phyloP scores from a whole-genome alignment of 257 asterid genomes.

The Solanum bulbocastanum region DNA sequence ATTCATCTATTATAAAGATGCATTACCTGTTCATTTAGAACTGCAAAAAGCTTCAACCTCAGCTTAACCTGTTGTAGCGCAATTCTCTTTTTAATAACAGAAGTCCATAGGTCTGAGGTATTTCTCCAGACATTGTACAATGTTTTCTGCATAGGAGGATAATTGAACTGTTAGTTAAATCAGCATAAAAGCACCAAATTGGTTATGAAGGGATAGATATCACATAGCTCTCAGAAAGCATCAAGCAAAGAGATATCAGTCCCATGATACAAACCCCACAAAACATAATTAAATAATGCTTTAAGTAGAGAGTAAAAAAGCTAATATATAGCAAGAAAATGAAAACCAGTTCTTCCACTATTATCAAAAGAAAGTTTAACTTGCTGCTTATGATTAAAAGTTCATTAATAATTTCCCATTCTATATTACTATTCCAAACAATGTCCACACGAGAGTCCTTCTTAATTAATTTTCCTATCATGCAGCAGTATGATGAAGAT shows the following conservation, averaged over 20 bases:
- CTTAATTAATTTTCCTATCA: background rate
- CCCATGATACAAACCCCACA: background rate
- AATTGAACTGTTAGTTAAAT: background rate
- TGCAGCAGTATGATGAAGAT: background rate
- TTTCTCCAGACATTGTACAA: slow-evolving; percentile 49
- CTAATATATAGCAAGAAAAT: background rate
- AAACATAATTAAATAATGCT: background rate
- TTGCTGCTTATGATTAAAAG: background rate
- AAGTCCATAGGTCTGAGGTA: slow-evolving; percentile 36
- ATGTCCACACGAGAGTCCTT: background rate
- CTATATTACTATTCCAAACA: background rate
- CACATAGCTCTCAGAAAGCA: background rate
- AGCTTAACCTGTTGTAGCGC: slow-evolving; percentile 56
- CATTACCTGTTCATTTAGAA: slow-evolving; percentile 63
- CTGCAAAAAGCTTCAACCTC: slow-evolving; percentile 47
- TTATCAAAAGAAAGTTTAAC: background rate
- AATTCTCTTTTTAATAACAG: slow-evolving; percentile 45
- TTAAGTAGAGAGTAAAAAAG: background rate
- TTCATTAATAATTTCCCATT: background rate
- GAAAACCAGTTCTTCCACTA: background rate
- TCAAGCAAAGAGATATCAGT: background rate
- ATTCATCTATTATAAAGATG: background rate
- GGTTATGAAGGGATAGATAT: background rate
- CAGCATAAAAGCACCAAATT: background rate
- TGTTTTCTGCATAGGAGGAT: slow-evolving; percentile 39